Conservation (phyloP, 306 rosid genomes). For the Arachis stenosperma region DNA sequence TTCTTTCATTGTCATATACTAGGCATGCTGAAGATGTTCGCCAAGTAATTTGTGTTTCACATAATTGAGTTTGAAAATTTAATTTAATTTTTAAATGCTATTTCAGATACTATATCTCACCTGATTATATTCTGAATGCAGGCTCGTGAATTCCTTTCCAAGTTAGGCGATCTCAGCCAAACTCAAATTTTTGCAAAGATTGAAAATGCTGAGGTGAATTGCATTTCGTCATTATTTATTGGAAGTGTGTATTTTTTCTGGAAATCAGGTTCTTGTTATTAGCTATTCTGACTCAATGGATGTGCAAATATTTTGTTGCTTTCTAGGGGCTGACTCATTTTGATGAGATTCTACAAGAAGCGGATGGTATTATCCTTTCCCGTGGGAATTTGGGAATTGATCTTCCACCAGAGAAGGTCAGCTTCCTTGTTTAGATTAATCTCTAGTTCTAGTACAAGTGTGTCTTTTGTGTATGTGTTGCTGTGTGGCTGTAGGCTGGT, state of each 20-base stretch:
- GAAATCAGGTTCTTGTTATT: constrained; percentile 24
- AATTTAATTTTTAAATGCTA: constrained; percentile 3
- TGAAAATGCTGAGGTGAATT: constrained; percentile 81
- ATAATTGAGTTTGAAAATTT: constrained; percentile 19
- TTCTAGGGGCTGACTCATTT: constrained; percentile 85
- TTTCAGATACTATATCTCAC: constrained; percentile 31
- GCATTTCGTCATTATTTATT: constrained; percentile 26
- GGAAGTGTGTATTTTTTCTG: constrained; percentile 9
- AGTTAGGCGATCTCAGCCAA: constrained; percentile 71
- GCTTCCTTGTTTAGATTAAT: constrained; percentile 32
- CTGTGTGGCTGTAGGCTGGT: constrained; percentile 17
- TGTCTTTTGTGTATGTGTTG: not conserved
- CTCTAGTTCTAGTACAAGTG: constrained; percentile 18
- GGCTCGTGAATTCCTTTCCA: constrained; percentile 87
- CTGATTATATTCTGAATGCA: constrained; percentile 38
- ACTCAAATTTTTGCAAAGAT: constrained; percentile 94
- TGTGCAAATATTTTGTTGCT: constrained; percentile 29
- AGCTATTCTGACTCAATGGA: constrained; percentile 21
- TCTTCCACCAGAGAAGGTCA: constrained; percentile 97
- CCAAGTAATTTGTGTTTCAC: constrained; percentile 55
- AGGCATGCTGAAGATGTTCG: constrained; percentile 94
- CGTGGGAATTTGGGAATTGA: constrained; percentile 97
- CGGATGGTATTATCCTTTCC: constrained; percentile 90
- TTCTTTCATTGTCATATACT: constrained; percentile 81
- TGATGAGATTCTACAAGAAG: constrained; percentile 92